Conservation (phyloP, 2,329 filamentous ascomycete species). For the Aspergillus viridinutans region DNA sequence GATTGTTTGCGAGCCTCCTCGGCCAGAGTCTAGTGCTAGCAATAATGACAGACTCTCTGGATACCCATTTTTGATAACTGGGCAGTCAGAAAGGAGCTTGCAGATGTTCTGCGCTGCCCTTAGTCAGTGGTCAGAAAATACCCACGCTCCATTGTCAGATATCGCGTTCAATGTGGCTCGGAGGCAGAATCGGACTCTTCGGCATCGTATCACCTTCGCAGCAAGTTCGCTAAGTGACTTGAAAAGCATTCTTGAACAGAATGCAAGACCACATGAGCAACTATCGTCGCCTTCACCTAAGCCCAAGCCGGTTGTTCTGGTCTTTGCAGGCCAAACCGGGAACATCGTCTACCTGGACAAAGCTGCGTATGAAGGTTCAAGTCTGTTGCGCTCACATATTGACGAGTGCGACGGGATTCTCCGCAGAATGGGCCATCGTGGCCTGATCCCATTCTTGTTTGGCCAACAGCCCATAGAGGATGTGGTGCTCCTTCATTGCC, state of each 20-base stretch:
- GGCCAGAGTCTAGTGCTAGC: background rate
- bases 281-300: background rate
- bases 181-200: background rate
- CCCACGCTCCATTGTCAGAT: background rate
- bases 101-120: background rate
- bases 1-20: background rate
- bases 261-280: background rate
- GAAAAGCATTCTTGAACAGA: background rate
- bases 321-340: constrained; percentile 4
- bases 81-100: background rate
- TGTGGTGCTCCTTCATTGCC: constrained; percentile 32
- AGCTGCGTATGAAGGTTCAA: background rate
- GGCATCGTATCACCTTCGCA: background rate
- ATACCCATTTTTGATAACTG: background rate
- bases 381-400: constrained; percentile 22
- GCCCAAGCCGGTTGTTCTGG: constrained; percentile 2
- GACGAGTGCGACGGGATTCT: constrained; percentile 13
- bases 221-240: background rate
- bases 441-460: constrained; percentile 32
- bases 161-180: background rate
- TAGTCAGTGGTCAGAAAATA: background rate
- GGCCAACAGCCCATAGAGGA: constrained; percentile 17
- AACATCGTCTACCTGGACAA: background rate
- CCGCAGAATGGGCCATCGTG: constrained; percentile 21
- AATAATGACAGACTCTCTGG: background rate